These are phyloP conservation scores for Ophiocordyceps robertsii DNA, from an alignment of 2,329 filamentous ascomycete genomes.

Conservation along the genomic window DNA sequence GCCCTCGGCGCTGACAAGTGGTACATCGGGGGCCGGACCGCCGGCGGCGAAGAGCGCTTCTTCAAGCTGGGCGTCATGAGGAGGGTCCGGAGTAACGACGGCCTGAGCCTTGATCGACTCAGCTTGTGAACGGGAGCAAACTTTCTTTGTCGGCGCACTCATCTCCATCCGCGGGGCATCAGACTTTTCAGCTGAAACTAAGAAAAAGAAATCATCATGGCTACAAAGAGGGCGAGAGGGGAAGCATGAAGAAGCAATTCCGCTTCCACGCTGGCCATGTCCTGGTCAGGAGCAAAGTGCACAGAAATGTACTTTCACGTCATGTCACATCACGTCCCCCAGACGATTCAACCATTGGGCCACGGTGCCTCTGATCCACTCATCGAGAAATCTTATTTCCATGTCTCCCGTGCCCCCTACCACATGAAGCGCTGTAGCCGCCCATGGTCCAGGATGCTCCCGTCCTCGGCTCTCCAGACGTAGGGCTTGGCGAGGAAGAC, in stretches of 20 bases:
- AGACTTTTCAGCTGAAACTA: background rate
- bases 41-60: constrained; percentile 65
- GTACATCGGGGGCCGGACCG: constrained; percentile 69
- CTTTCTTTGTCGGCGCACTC: background rate
- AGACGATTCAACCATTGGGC: no score
- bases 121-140: constrained; percentile 38
- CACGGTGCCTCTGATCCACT: no score
- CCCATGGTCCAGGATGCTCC: constrained; percentile 38
- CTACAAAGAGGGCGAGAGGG: no score
- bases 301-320: no score
- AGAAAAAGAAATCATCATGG: no score
- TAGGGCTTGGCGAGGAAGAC: constrained; percentile 59
- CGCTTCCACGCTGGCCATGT: no score
- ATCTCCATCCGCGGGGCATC: background rate
- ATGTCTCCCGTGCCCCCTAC: constrained; percentile 25
- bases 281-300: no score
- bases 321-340: no score
- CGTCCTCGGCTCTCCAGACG: constrained; percentile 44
- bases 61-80: constrained; percentile 69
- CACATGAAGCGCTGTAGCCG: constrained; percentile 70
- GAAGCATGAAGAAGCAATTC: no score
- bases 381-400: background rate
- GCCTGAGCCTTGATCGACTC: constrained; percentile 60
- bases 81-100: constrained; percentile 58
- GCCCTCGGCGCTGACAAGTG: constrained; percentile 61